Base-by-base conservation (phyloP, 2,329 filamentous ascomycete genomes). In the Sphaerulina populicola region DNA sequence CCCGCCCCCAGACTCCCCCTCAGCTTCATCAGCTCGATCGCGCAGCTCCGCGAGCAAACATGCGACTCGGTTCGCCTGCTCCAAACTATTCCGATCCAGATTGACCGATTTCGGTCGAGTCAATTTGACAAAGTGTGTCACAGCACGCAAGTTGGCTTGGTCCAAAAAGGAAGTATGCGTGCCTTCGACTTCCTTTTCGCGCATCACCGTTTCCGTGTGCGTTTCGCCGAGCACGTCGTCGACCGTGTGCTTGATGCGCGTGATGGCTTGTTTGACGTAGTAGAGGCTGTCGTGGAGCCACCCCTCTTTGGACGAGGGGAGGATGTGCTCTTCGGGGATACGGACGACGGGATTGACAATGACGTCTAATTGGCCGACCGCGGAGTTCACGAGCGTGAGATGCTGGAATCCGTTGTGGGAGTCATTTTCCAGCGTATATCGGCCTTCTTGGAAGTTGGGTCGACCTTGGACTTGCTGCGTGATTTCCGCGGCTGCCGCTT, bases 81-180 rank as follows among this genome's bases (percentile, higher is more conserved):
- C 23, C 23, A 27, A 6, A 27, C 23, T 27, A 27, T 27, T 27
- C 23, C 4, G 23, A 27, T 27, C 23, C 23, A 27, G 23, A 7
- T 27, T 27, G 3, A 27, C 23, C 5, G 23, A 27, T 6, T 27
- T 27, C 23, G 23, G 23, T 27, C 23, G 23, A 27, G 23, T 27
- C 23, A 27, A 27, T 6, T 6, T 27, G 23, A 56, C 43, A 14
- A 46, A 57, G n/a, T 54, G 27, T 12, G 46, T 33, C 3, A 53
- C 49, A 6, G 58, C 58, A 3, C 33, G 14, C 9, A 42, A 14
- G 31, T 60, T 60, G 0, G 58, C 59, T 2, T 52, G 47, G 6
- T 57, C 53, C 2, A 60, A 44, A 11, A 36, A 35, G 2, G 54
- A 53, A 23, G 50, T 52, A 44, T 54, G 14, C 27, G 23, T 38